phyloP scores from a whole-genome alignment of 1,284 basidiomycete genomes.

The Ceratobasidium theobromae region DNA sequence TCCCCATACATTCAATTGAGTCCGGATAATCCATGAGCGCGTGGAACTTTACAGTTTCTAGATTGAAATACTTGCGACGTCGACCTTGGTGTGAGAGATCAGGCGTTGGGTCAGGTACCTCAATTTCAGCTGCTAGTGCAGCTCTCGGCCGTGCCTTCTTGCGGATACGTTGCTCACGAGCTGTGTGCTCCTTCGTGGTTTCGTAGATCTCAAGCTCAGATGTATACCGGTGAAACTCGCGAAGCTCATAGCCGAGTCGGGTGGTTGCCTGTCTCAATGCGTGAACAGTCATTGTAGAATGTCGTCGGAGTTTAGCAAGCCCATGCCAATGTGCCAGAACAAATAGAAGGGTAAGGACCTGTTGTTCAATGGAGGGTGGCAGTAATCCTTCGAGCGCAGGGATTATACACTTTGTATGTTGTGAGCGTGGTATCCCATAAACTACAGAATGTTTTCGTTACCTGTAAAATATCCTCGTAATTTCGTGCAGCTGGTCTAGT shows the following conservation, averaged over 20 bases:
- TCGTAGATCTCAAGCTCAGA: constrained; percentile 40
- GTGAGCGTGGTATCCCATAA: not conserved
- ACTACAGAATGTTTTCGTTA: not conserved
- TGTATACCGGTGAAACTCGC: constrained; percentile 37
- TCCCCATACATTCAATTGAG: constrained; percentile 42
- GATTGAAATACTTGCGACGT: constrained; percentile 37
- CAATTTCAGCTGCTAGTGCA: not conserved
- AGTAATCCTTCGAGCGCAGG: constrained; percentile 45
- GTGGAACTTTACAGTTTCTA: constrained; percentile 45
- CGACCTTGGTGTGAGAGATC: not conserved
- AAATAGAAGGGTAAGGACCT: constrained; percentile 41
- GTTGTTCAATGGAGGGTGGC: constrained; percentile 37
- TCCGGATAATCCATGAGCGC: constrained; percentile 42
- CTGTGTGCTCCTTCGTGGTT: constrained; percentile 39
- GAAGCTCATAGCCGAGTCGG: constrained; percentile 36
- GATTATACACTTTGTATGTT: constrained; percentile 41
- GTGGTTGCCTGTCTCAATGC: constrained; percentile 38
- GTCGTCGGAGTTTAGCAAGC: constrained; percentile 43
- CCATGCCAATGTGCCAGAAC: constrained; percentile 43
- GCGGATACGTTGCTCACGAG: constrained; percentile 19
- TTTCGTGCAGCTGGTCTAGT: constrained; percentile 30
- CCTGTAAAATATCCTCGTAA: constrained; percentile 29
- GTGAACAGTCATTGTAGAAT: constrained; percentile 41
- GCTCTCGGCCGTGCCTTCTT: not conserved
- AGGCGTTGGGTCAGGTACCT: not conserved